phyloP scores from a whole-genome alignment of 441 rosid species.

The Pelargonium myrrhifolium region DNA sequence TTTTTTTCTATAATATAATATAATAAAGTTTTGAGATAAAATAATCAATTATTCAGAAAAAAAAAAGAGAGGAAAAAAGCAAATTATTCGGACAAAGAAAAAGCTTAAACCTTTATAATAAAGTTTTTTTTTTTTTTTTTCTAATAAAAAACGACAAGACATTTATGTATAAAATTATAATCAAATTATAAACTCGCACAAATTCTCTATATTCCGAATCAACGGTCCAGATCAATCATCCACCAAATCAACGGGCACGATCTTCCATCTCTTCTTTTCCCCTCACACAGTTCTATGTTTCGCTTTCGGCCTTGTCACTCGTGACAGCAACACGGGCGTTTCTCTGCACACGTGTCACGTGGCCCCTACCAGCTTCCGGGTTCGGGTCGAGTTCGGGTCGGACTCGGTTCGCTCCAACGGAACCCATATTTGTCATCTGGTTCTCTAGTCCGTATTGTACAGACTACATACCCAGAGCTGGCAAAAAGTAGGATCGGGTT shows the following conservation, averaged over 20 bases:
- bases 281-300: constrained; percentile 44
- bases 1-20: no score
- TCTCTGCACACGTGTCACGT: constrained; percentile 28
- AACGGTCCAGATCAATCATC: constrained; percentile 29
- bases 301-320: constrained; percentile 69
- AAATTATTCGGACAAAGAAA: not conserved
- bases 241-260: constrained; percentile 23
- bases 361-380: constrained; percentile 23
- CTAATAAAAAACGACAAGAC: constrained; percentile 40
- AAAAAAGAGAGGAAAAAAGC: constrained; percentile 22
- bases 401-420: constrained; percentile 48
- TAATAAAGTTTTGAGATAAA: not conserved
- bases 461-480: no score
- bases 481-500: no score
- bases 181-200: constrained; percentile 22
- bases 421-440: constrained; percentile 26
- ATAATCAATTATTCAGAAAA: constrained; percentile 25
- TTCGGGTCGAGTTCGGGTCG: constrained; percentile 7
- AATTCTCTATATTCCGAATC: constrained; percentile 27
- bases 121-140: no score
- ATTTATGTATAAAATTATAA: no score
- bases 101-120: constrained; percentile 18
- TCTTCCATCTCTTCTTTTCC: constrained; percentile 7
- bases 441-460: no score
- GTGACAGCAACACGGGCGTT: constrained; percentile 40